Evolutionary conservation across 176 grass and related monocot species (phyloP), one percentile per base, ranked within the genome.

Genomic region (Oryza meridionalis): DNA sequence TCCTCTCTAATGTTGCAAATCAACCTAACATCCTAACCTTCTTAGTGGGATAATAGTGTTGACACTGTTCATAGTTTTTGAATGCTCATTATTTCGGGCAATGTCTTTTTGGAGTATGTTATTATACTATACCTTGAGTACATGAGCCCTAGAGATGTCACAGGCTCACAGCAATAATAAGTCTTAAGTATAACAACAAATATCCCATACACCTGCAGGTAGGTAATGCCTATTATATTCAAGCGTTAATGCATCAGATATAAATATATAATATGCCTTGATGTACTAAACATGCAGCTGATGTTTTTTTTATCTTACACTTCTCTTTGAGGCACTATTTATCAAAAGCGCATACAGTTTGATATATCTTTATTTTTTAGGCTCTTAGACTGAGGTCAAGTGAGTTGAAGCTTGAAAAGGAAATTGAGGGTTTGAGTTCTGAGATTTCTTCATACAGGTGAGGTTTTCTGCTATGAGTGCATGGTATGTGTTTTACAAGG

Each of bases 361-460:
- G 40, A 80, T 84, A 58, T 37, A 17, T 81, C 49, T 67, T 35
- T 71, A 55, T 85, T 75, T 76, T 88, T 45, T 76, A 99, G 97
- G 93, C 93, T 91, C 90, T 99, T 85, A 99, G 87, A 86, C 73
- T 99, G 86, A 96, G 97, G 81, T 99, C 97, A 84, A 96, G 88
- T 86, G 97, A 99, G 67, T 81, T 99, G 72, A 96, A 95, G 83
- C 91, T 99, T 70, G 93, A 96, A 86, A 99, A 96, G 77, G 88
- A 94, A 92, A 76, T 94, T 62, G 91, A 96, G 69, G 77, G 82
- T 72, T 83, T 94, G 81, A 86, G 87, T 82, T 99, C 97, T 76
- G 91, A 96, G 80, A 86, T 96, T 80, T 88, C 86, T 89, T 89
- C 90, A 35, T 94, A 88, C 88, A 96, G 86, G 97, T 99, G 77